These are phyloP conservation scores for Seiridium cupressi DNA, from an alignment of 2,329 filamentous ascomycete genomes.

Conservation along the genomic window DNA sequence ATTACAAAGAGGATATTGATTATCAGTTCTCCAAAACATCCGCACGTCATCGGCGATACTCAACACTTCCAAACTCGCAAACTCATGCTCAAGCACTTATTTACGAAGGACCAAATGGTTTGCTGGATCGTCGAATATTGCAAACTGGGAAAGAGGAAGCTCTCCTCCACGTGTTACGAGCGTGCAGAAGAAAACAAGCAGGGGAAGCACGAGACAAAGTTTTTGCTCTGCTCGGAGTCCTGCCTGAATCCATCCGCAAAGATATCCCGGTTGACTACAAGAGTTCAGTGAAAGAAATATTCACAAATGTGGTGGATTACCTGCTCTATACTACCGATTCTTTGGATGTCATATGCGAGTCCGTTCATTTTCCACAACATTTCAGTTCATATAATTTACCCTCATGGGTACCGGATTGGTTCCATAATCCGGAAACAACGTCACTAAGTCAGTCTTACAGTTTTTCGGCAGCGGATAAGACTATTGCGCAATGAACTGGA, in stretches of 20 bases:
- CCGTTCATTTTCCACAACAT: constrained; percentile 29
- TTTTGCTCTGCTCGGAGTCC: constrained; percentile 31
- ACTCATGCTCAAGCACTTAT: background rate
- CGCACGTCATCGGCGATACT: no score
- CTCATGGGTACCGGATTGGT: constrained; percentile 35
- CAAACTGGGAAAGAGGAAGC: background rate
- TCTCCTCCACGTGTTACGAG: background rate
- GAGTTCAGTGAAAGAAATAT: constrained; percentile 29
- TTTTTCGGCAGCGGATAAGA: constrained; percentile 20
- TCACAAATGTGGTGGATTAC: constrained; percentile 31
- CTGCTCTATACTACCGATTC: constrained; percentile 21
- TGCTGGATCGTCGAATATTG: background rate
- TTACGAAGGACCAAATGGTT: background rate
- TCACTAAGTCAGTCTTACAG: constrained; percentile 12
- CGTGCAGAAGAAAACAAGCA: constrained; percentile 18
- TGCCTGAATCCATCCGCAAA: constrained; percentile 21
- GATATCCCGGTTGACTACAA: constrained; percentile 29
- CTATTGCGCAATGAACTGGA: constrained; percentile 20
- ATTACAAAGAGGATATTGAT: background rate
- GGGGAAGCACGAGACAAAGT: constrained; percentile 33
- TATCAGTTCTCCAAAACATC: background rate
- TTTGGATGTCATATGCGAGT: constrained; percentile 32
- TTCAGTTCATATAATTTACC: constrained; percentile 24
- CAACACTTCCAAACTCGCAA: background rate
- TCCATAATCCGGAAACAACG: constrained; percentile 19